These are phyloP conservation scores for Chamaecyparis obtusa DNA, from an alignment of 75 land plant species.

Conservation along the genomic window DNA sequence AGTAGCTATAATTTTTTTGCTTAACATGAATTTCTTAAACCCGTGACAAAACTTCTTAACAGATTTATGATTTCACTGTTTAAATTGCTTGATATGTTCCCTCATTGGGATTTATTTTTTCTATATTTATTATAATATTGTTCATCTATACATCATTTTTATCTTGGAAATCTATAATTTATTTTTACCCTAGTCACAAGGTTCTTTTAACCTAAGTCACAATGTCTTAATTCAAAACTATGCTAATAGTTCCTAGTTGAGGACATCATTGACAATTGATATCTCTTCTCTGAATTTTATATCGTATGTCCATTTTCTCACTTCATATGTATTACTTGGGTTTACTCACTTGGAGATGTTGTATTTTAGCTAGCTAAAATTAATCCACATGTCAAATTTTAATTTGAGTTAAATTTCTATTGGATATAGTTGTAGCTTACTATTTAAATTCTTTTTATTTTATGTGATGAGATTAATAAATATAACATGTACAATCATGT, in stretches of 20 bases:
- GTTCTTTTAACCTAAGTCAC: too few relatives aligned
- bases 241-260: background rate
- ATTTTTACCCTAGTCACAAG: background rate
- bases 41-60: background rate
- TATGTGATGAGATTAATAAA: background rate
- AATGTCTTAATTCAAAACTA: background rate
- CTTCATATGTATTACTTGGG: slow-evolving; percentile 37
- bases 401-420: background rate
- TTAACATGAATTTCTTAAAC: background rate
- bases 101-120: background rate
- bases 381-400: slow-evolving; percentile 78
- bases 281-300: background rate
- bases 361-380: slow-evolving; percentile 85
- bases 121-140: background rate
- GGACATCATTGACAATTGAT: background rate
- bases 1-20: background rate
- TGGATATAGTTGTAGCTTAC: background rate
- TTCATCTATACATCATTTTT: background rate
- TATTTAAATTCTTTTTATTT: background rate
- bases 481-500: background rate
- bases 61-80: background rate
- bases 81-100: background rate
- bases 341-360: slow-evolving; percentile 89
- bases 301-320: background rate
- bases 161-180: background rate